Percentiles rank a stretch among this genome's conserved stretches.
Evolutionary conservation across 2,329 filamentous ascomycete species (phyloP).

Genomic region (Ilyonectria destructans): DNA sequence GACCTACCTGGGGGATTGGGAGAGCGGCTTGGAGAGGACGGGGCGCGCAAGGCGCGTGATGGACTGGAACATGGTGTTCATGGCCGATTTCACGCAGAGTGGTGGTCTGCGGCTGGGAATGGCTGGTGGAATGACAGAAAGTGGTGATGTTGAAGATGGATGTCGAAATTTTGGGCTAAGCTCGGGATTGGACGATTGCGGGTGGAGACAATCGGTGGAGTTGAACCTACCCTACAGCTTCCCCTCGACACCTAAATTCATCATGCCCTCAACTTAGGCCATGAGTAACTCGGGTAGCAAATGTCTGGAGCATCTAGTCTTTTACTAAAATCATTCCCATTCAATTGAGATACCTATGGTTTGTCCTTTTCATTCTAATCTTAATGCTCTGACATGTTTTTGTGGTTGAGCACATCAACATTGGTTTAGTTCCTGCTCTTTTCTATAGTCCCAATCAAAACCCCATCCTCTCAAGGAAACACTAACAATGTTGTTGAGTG

Average conservation of each 20-base stretch:
- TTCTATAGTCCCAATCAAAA: too few relatives aligned
- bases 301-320: neutral
- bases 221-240: constrained; percentile 39
- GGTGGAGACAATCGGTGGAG: constrained; percentile 30
- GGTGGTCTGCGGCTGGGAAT: constrained; percentile 36
- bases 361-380: too few relatives aligned
- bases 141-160: constrained; percentile 41
- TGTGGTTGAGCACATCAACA: too few relatives aligned
- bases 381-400: too few relatives aligned
- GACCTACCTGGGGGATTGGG: constrained; percentile 47
- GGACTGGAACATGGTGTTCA: constrained; percentile 50
- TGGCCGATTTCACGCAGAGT: constrained; percentile 31
- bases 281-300: neutral
- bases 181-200: constrained; percentile 38
- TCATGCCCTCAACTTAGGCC: neutral
- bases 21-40: constrained; percentile 44
- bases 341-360: too few relatives aligned
- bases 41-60: constrained; percentile 53
- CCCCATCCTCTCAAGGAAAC: neutral
- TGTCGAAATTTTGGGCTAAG: constrained; percentile 49
- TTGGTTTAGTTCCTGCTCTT: too few relatives aligned
- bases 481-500: neutral
- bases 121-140: constrained; percentile 30
- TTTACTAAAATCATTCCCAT: too few relatives aligned
- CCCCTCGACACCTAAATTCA: too few relatives aligned